phyloP scores from a whole-genome alignment of 2,329 filamentous ascomycete species.

The Pseudocercospora fijiensis region DNA sequence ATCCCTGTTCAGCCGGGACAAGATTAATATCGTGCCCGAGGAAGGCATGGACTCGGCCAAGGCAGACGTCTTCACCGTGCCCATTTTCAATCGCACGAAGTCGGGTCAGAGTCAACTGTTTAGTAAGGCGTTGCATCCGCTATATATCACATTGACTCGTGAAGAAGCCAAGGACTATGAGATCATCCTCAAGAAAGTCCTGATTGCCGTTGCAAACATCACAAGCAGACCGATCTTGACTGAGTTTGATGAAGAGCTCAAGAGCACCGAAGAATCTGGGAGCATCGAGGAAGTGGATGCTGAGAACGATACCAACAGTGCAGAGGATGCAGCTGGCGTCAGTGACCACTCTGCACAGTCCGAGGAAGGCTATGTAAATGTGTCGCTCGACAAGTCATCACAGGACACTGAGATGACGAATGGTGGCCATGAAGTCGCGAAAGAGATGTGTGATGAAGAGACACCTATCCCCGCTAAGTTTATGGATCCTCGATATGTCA shows the following conservation, averaged over 20 bases:
- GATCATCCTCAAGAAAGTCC: slow-evolving; percentile 72
- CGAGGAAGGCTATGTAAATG: slow-evolving; percentile 87
- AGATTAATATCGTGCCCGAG: slow-evolving; percentile 48
- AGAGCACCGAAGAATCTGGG: not conserved
- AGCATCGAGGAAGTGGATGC: slow-evolving; percentile 19
- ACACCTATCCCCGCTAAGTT: slow-evolving; percentile 32
- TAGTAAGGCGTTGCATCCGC: slow-evolving; percentile 30
- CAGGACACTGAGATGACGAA: slow-evolving; percentile 12
- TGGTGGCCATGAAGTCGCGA: not conserved
- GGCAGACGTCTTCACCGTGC: slow-evolving; percentile 67
- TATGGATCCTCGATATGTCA: slow-evolving; percentile 38
- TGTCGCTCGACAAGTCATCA: slow-evolving; percentile 70
- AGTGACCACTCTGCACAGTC: slow-evolving; percentile 77
- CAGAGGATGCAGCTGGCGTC: slow-evolving; percentile 54
- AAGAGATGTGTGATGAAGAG: slow-evolving; percentile 12
- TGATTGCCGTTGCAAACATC: slow-evolving; percentile 72
- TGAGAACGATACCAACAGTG: slow-evolving; percentile 54
- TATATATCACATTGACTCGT: slow-evolving; percentile 72
- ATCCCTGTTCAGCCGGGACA: slow-evolving; percentile 40
- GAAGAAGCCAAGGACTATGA: slow-evolving; percentile 71
- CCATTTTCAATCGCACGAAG: slow-evolving; percentile 63
- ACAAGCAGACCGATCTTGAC: slow-evolving; percentile 68
- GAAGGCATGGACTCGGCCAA: slow-evolving; percentile 58
- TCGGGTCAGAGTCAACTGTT: slow-evolving; percentile 46
- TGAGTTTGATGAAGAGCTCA: slow-evolving; percentile 41